Base-by-base conservation (phyloP, 1,284 basidiomycete species). In the Ustilago esculenta region DNA sequence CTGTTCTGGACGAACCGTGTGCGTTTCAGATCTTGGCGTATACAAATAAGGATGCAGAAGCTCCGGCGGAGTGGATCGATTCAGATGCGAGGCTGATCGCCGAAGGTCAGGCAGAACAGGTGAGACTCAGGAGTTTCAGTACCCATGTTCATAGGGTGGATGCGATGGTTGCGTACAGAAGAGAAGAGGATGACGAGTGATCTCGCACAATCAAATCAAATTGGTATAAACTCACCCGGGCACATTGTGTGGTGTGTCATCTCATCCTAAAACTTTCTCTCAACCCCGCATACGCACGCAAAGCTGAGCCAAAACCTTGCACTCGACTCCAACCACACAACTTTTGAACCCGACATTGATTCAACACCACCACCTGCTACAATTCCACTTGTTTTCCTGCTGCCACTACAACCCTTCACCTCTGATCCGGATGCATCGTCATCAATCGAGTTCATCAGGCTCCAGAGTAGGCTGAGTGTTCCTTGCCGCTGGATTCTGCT, bases 31-130 rank as follows among this genome's bases (percentile, higher is more conserved):
- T 98, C 71, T 86, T 98, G 39, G 93, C 92, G 5, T 98, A 98
- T 83, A 96, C 78, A 0, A 82, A 84, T 55, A 75, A 80, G 5
- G 73, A 79, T 14, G 90, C 90, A 10, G 90, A 94, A 73, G 88
- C 94, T 1, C 92, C 94, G 35, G 90, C 89, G 12, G 89, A 90
- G 59, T 98, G 94, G 94, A 88, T 92, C 18, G 94, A 97, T 80
- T 93, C 92, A 1, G 93, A 96, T 82, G 92, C 95, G 9, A 86
- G 96, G 46, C 90, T 95, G 34, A 98, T 98, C 80, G 92, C 94
- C 82, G 90, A 92, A 25, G 90, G 92, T 75, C 94, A 96, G 84
- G 94, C 93, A 76, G 94, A 98, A 82, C 94, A 96, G 83, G 94
- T 98, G 72, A 90, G 79, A 41, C 64, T 84, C n/a, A 69, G 83